Evolutionary conservation across 2,329 filamentous ascomycete species (phyloP).

Genomic region (Myriosclerotinia scirpicola): DNA sequence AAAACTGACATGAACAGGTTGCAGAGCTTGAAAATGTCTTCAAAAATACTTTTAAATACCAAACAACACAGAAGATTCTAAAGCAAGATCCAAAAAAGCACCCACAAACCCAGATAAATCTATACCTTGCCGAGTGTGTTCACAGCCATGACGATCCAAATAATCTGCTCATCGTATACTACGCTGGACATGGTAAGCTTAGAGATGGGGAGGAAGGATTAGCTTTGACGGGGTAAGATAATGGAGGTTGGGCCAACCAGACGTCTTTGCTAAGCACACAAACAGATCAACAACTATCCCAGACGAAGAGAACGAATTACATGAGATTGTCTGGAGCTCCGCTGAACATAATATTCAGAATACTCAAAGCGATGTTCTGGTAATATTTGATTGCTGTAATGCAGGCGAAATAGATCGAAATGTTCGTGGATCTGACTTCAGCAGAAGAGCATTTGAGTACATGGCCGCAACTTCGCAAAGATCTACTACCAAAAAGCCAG

Average conservation of each 20-base stretch:
- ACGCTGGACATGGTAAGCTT: slow-evolving; percentile 15
- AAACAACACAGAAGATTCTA: slow-evolving; percentile 3
- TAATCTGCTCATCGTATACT: slow-evolving; percentile 14
- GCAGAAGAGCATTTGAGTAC: slow-evolving; percentile 29
- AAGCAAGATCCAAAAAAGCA: background rate
- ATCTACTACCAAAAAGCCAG: slow-evolving; percentile 27
- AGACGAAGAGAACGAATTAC: background rate
- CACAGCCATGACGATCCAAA: background rate
- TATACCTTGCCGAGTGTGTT: background rate
- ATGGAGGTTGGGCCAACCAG: background rate
- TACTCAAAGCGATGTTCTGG: slow-evolving; percentile 26
- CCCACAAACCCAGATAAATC: background rate
- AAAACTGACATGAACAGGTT: background rate
- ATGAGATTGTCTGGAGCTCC: slow-evolving; percentile 12
- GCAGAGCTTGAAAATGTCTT: slow-evolving; percentile 8
- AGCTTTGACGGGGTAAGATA: background rate
- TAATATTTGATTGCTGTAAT: slow-evolving; percentile 33
- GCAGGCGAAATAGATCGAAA: slow-evolving; percentile 23
- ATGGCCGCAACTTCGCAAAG: slow-evolving; percentile 24
- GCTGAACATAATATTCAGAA: slow-evolving; percentile 7
- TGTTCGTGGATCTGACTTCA: slow-evolving; percentile 6
- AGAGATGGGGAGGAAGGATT: background rate
- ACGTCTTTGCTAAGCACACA: background rate
- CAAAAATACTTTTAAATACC: slow-evolving; percentile 1
- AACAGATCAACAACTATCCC: background rate